Conservation (phyloP, 768 basidiomycete species). For the Podaxis pistillaris region DNA sequence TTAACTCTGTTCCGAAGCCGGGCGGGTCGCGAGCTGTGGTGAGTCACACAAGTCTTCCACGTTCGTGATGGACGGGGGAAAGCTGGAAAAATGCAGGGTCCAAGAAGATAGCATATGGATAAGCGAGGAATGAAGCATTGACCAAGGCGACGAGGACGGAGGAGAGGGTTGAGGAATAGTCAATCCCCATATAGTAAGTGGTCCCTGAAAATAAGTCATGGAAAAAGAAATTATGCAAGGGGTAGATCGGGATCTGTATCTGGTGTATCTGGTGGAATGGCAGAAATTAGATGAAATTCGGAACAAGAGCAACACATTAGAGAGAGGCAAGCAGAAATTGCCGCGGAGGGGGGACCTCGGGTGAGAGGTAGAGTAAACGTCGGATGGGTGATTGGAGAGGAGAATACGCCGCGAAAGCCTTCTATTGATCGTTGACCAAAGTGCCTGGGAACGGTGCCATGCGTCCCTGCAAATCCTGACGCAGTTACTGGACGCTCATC, state of each 20-base stretch:
- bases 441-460: neutral
- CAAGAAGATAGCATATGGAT: neutral
- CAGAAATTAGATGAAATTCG: neutral
- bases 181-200: neutral
- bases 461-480: constrained; percentile 3
- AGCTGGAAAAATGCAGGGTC: neutral
- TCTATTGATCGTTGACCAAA: constrained; percentile 4
- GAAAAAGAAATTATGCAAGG: neutral
- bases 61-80: constrained; percentile 1
- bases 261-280: neutral
- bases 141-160: neutral
- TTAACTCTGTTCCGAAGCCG: neutral
- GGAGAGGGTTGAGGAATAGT: neutral
- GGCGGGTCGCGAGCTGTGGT: neutral
- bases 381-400: neutral
- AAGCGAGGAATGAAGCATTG: neutral
- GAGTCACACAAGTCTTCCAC: neutral
- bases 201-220: constrained; percentile 4
- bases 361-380: neutral
- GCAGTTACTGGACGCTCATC: neutral
- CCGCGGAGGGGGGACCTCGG: no score
- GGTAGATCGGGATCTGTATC: neutral
- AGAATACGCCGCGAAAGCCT: neutral
- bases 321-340: neutral
- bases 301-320: neutral